These are phyloP conservation scores for Calocybe indica DNA, from an alignment of 768 basidiomycete genomes.

Conservation along the genomic window DNA sequence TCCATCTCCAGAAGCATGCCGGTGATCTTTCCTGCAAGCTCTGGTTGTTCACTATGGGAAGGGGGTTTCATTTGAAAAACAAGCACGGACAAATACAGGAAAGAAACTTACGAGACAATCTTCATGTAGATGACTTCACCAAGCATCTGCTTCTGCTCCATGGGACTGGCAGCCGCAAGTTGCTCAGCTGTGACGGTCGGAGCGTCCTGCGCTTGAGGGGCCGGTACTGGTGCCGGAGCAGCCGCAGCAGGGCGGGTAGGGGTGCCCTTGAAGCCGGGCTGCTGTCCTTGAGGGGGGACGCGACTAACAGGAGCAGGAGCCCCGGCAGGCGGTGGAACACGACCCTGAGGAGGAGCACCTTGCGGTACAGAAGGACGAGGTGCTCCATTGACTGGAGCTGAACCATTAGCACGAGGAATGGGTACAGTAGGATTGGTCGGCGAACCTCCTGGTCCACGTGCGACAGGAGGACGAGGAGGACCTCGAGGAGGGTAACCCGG, in stretches of 20 bases:
- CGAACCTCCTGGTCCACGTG: conserved; percentile 66
- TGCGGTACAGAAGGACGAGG: conserved; percentile 45
- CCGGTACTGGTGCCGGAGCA: conserved; percentile 28
- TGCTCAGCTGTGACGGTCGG: conserved; percentile 43
- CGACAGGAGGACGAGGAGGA: conserved; percentile 54
- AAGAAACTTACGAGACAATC: conserved; percentile 62
- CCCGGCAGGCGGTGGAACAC: conserved; percentile 35
- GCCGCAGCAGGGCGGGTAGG: conserved; percentile 31
- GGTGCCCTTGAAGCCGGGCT: conserved; percentile 31
- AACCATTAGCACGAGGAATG: conserved; percentile 60
- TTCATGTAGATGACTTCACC: conserved; percentile 95
- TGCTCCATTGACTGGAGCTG: conserved; percentile 50
- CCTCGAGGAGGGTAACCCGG: conserved; percentile 59
- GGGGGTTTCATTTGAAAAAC: conserved; percentile 6
- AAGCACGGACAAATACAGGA: conserved; percentile 4
- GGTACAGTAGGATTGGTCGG: conserved; percentile 59
- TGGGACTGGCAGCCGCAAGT: conserved; percentile 54
- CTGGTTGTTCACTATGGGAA: conserved; percentile 65
- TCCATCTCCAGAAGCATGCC: conserved; percentile 99
- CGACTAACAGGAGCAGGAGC: conserved; percentile 24
- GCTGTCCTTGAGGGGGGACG: conserved; percentile 23
- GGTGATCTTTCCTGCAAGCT: conserved; percentile 96
- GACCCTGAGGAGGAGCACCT: conserved; percentile 36
- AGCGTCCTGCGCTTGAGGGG: conserved; percentile 39
- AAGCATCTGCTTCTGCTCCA: conserved; percentile 99